Percentiles rank a stretch among this genome's conserved stretches.
Conservation (phyloP, 805 yeast species). For the Suhomyces kilbournensis region DNA sequence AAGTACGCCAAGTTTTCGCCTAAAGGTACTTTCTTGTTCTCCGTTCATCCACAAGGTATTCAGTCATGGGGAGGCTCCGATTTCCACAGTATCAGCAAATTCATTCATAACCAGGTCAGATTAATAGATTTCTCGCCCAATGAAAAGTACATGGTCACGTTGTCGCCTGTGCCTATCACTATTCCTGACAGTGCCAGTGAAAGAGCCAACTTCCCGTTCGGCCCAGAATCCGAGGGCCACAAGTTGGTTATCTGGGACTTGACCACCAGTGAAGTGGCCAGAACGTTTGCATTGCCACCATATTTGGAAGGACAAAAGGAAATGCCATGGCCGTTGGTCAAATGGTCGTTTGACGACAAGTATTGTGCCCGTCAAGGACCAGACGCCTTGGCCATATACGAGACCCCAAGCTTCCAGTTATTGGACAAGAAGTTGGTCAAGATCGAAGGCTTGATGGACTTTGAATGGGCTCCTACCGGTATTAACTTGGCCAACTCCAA, state of each 20-base stretch:
- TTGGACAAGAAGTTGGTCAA: constrained; percentile 83
- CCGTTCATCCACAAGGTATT: constrained; percentile 91
- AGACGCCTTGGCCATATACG: constrained; percentile 88
- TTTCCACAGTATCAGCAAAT: constrained; percentile 70
- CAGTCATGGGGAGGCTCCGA: constrained; percentile 93
- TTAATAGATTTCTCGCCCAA: constrained; percentile 89
- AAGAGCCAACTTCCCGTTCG: constrained; percentile 73
- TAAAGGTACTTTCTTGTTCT: constrained; percentile 81
- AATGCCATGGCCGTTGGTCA: constrained; percentile 93
- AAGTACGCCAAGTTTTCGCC: constrained; percentile 90
- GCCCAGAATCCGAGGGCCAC: constrained; percentile 86
- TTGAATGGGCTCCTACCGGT: constrained; percentile 92
- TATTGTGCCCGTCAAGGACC: constrained; percentile 95
- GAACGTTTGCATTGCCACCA: constrained; percentile 89
- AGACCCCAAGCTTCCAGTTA: constrained; percentile 71
- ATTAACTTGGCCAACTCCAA: constrained; percentile 60
- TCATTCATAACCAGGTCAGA: constrained; percentile 85
- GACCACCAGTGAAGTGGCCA: constrained; percentile 72
- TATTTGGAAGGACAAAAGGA: constrained; percentile 61
- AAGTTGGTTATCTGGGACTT: constrained; percentile 92
- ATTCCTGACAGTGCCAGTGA: constrained; percentile 62
- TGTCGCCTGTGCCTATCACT: constrained; percentile 80
- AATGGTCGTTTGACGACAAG: constrained; percentile 91
- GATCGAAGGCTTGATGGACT: constrained; percentile 81
- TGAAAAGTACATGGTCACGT: constrained; percentile 85